A percentile compares a stretch with the other conserved stretches of the same genome.
phyloP scores from a whole-genome alignment of 495 filamentous ascomycete genomes.

The Annulohypoxylon maeteangense region DNA sequence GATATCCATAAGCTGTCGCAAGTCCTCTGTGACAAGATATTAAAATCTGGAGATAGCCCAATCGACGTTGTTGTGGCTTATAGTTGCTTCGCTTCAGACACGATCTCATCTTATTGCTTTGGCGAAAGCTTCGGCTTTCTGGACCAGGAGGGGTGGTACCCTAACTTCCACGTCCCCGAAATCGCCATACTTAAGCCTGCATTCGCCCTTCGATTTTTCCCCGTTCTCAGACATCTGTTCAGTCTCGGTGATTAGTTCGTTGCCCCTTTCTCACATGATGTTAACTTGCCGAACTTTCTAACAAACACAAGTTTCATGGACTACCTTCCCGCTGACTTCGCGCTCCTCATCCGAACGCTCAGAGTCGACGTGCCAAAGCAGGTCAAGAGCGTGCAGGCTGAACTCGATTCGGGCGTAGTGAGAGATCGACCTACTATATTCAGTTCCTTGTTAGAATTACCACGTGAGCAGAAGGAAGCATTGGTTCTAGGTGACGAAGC shows the following conservation, averaged over 20 bases:
- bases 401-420: conserved; percentile 21
- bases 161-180: conserved; percentile 39
- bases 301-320: conserved; percentile 27
- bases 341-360: conserved; percentile 23
- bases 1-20: conserved; percentile 45
- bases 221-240: conserved; percentile 5
- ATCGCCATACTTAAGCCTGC: conserved; percentile 12
- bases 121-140: conserved; percentile 47
- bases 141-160: conserved; percentile 38
- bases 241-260: conserved; percentile 21
- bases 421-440: conserved; percentile 53
- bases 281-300: conserved; percentile 1
- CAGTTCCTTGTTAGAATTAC: conserved; percentile 53
- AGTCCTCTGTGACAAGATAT: conserved; percentile 32
- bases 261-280: neutral
- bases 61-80: conserved; percentile 45
- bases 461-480: conserved; percentile 48
- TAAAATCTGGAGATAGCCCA: conserved; percentile 8
- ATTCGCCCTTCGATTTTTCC: conserved; percentile 31
- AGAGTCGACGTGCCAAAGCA: conserved; percentile 32
- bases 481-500: conserved; percentile 55
- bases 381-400: conserved; percentile 14
- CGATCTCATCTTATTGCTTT: conserved; percentile 47
- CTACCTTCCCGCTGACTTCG: conserved; percentile 25
- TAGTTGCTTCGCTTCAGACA: conserved; percentile 47